Conservation (phyloP, 345 rosid species). For the Pelargonium nanum region DNA sequence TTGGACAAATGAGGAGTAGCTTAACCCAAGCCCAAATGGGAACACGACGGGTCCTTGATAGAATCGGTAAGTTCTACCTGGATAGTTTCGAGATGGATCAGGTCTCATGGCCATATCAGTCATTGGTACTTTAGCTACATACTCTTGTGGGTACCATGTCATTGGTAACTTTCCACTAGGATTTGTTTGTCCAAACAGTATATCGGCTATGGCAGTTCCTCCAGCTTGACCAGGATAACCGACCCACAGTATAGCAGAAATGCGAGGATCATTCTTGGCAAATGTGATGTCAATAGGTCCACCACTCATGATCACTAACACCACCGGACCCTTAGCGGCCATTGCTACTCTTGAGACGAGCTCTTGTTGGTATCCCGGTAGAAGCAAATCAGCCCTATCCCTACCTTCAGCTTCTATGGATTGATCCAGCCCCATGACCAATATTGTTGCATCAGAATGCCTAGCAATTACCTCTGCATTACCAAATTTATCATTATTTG, state of each 20-base stretch:
- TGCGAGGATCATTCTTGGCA: conserved; percentile 37
- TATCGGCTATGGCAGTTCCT: conserved; percentile 75
- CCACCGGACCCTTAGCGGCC: conserved; percentile 55
- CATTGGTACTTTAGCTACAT: conserved; percentile 58
- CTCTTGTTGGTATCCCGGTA: conserved; percentile 74
- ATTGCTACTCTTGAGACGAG: conserved; percentile 45
- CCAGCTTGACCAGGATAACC: conserved; percentile 96
- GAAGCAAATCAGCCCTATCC: conserved; percentile 55
- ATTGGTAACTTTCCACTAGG: conserved; percentile 89
- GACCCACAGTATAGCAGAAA: conserved; percentile 71
- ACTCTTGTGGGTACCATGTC: conserved; percentile 89
- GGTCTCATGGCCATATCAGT: conserved; percentile 83
- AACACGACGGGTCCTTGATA: conserved; percentile 71
- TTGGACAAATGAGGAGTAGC: conserved; percentile 61
- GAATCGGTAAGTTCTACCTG: conserved; percentile 85
- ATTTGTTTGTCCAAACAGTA: conserved; percentile 56
- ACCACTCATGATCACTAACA: conserved; percentile 68
- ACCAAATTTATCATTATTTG: conserved; percentile 32
- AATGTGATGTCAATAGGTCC: conserved; percentile 79
- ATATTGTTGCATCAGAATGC: conserved; percentile 52
- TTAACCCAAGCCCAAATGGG: conserved; percentile 78
- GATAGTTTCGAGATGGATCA: conserved; percentile 35
- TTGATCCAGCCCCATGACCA: conserved; percentile 89
- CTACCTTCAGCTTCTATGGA: conserved; percentile 67
- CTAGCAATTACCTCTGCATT: conserved; percentile 45